Percentiles rank a stretch among this genome's conserved stretches.
phyloP scores from a whole-genome alignment of 129 eudicot species.

The Glebionis coronaria region DNA sequence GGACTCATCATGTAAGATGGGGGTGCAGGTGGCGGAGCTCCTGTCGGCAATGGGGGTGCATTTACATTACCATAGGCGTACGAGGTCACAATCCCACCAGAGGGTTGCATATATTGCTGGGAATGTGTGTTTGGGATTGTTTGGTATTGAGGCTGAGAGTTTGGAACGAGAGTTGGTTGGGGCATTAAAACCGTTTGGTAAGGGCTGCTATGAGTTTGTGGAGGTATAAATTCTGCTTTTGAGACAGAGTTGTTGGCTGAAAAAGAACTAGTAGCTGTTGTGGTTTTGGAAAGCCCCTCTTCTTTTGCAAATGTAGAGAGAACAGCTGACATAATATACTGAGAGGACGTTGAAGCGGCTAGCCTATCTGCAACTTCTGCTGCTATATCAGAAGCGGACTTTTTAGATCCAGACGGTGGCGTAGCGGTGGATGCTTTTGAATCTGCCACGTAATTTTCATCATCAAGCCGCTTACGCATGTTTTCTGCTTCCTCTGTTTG shows the following conservation, averaged over 20 bases:
- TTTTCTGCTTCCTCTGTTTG: constrained; percentile 59
- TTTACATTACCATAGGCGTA: constrained; percentile 43
- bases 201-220: constrained; percentile 33
- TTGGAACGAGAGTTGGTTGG: constrained; percentile 36
- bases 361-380: constrained; percentile 93
- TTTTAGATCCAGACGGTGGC: constrained; percentile 41
- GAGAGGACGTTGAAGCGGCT: constrained; percentile 88
- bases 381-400: constrained; percentile 70
- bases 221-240: constrained; percentile 38
- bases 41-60: constrained; percentile 49
- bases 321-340: constrained; percentile 79
- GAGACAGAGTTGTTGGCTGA: constrained; percentile 32
- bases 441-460: constrained; percentile 53
- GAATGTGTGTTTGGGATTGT: constrained; percentile 43
- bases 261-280: constrained; percentile 34
- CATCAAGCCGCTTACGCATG: constrained; percentile 59
- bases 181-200: constrained; percentile 57
- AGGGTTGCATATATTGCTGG: constrained; percentile 62
- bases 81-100: constrained; percentile 42
- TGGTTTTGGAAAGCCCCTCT: constrained; percentile 51
- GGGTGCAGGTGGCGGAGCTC: constrained; percentile 50
- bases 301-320: constrained; percentile 90
- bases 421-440: constrained; percentile 36
- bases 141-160: constrained; percentile 58
- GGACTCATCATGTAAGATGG: constrained; percentile 69